These are phyloP conservation scores for Biscogniauxia sp. DNA, from an alignment of 2,329 filamentous ascomycete genomes.

Conservation along the genomic window DNA sequence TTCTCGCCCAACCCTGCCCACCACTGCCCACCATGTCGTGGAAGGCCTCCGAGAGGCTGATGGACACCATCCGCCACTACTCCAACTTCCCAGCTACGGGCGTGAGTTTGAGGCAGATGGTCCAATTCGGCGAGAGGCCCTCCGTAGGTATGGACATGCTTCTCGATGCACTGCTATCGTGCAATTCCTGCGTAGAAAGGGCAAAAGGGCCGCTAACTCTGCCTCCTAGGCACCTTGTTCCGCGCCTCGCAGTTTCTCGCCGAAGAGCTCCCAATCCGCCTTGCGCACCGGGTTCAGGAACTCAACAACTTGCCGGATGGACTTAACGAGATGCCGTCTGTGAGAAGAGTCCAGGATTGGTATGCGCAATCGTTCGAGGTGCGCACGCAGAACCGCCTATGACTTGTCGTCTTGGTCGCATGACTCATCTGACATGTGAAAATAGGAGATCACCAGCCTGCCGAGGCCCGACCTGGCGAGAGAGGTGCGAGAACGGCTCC, in stretches of 20 bases:
- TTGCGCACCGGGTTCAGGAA: constrained; percentile 95
- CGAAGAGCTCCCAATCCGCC: constrained; percentile 93
- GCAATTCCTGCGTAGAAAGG: constrained; percentile 1
- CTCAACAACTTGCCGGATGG: constrained; percentile 90
- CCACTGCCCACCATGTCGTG: constrained; percentile 76
- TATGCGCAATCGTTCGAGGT: constrained; percentile 99
- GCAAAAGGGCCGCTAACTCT: constrained; percentile 6
- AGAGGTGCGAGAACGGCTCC: constrained; percentile 76
- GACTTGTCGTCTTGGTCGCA: constrained; percentile 15
- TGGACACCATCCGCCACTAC: constrained; percentile 97
- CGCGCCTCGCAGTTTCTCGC: constrained; percentile 97
- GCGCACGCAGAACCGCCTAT: constrained; percentile 33
- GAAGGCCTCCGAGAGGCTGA: constrained; percentile 85
- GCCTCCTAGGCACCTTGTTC: constrained; percentile 77
- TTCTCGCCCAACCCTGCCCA: constrained; percentile 33
- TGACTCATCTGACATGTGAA: constrained; percentile 34
- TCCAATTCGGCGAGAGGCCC: constrained; percentile 93
- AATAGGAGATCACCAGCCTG: constrained; percentile 85
- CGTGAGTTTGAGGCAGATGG: constrained; percentile 96
- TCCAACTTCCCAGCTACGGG: constrained; percentile 95
- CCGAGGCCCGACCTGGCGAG: constrained; percentile 72
- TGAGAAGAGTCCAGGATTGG: constrained; percentile 93
- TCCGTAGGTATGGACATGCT: constrained; percentile 68
- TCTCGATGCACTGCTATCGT: background rate
- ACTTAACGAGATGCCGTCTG: constrained; percentile 96